Evolutionary conservation across 2,329 filamentous ascomycete genomes (phyloP), one percentile per base, ranked within the genome.

Genomic region (Nemania serpens): DNA sequence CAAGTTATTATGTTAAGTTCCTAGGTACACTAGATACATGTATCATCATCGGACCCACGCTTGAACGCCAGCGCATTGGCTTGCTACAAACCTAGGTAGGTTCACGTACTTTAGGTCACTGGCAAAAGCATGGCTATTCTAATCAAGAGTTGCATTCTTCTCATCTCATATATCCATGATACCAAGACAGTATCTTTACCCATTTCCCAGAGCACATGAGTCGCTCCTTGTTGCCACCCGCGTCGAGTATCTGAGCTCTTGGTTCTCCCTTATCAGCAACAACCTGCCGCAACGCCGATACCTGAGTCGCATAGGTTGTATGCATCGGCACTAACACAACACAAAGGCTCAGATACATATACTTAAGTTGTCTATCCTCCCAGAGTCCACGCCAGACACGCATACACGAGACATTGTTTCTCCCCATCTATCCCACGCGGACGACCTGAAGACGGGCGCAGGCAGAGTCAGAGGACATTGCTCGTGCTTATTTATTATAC

Each of bases 41-140:
- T n/a, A 62, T 47, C 59, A 59, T 62, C 33, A 50, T 46, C 29
- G 36, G 59, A 47, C 46, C 59, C 47, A 42, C 25, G 13, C 12
- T 17, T 29, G 36, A 47, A 49, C 33, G 45, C 45, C 59, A 61
- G 46, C 59, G 36, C 49, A 58, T 58, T 53, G 34, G 41, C n/a
- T 20, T 33, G 6, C n/a, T 34, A n/a, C 45, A 46, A 53, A n/a
- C n/a, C n/a, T 37, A 54, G 3, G 25, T 39, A 39, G 15, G 36
- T 39, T 12, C 25, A n/a, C n/a, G n/a, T n/a, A n/a, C n/a, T n/a
- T 29, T 25, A 46, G 43, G 13, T 46, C 1, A 12, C 22, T 25
- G 43, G 43, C 22, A 50, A 34, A 43, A 17, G 39, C 29, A 39
- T 43, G 39, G 20, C 18, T 48, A 41, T 49, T 36, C 52, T 52